Evolutionary conservation across 2,329 filamentous ascomycete species (phyloP), one percentile per base, ranked within the genome.

Genomic region (Alternaria triticina): DNA sequence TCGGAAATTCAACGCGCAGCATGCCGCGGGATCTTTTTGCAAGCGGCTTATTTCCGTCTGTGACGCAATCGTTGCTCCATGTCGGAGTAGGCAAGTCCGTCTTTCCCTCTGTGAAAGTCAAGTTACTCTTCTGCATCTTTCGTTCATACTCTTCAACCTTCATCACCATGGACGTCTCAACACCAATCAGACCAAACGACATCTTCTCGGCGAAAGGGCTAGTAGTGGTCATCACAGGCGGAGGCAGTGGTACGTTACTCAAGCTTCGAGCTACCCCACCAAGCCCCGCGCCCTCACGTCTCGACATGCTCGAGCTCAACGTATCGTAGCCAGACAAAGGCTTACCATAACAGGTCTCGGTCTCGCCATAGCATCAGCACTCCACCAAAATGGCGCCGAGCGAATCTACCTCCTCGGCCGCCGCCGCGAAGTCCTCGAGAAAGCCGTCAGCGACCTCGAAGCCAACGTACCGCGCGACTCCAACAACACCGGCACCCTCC

Each of bases 371-470:
- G 79, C 82, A 22, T 74, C 79, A 8, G 73, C 82, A 4, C 77
- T 84, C n/a, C 76, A 73, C 59, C 80, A 78, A 59, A 79, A 73
- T 71, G 81, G 72, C 66, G 82, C 79, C 6, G 71, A 77, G 4
- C 82, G 82, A 60, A 75, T 84, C 59, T 84, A 83, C 73, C 77
- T 84, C 60, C 81, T 83, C 25, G 83, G 82, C 45, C 80, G 83
- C 40, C 78, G 82, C 23, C 67, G 74, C 33, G 77, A 80, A 45
- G 77, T 79, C 47, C 80, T 84, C 40, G 66, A 82, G 51, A 72
- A 80, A 46, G 81, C 82, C n/a, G 78, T 79, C 51, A 66, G 70
- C 7, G 70, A 70, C 1, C 76, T 82, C 59, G 67, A 77, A 57
- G 66, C 64, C 5, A 49, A 50, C 12, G 12, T 77, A 71, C 43